Evolutionary conservation across 2,329 filamentous ascomycete species (phyloP), one percentile per base, ranked within the genome.

Genomic region (Aspergillus brasiliensis): DNA sequence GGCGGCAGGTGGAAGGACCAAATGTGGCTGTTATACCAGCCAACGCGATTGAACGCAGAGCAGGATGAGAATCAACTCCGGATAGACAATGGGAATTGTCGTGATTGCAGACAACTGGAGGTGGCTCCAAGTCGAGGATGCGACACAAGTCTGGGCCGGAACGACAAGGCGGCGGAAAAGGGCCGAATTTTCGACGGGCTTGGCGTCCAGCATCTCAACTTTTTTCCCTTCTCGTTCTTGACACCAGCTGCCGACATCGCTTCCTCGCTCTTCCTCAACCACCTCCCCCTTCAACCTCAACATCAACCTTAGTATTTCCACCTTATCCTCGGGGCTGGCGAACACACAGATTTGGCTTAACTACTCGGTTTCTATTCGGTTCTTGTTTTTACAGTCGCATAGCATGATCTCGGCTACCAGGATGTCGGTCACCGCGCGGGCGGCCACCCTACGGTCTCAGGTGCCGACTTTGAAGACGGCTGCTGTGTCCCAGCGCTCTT

Each of bases 341-440:
- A 51, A 44, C 48, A 23, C 42, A 31, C 47, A 31, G 38, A 28
- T 46, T 37, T 13, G 2, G n/a, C 23, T 38, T 42, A 56, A 28
- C 37, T 42, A 25, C 51, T 34, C 15, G 49, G 17, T 8, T 25
- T 53, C 7, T 13, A 23, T 21, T 44, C 19, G 40, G 21, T 44
- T 34, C 15, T 37, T 46, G 37, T 56, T 54, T 57, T 37, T 63
- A 56, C 19, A 21, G 31, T 34, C 40, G 19, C 57, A 71, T 67
- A 77, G 72, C 67, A 79, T 79, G 77, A 74, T 79, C 67, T 70
- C 71, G 56, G 67, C 76, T 65, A 68, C 66, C 27, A 77, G 68
- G 65, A 69, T 76, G 71, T 69, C 74, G 54, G 71, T 70, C 61
- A 71, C 73, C 66, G 72, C 71, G 62, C 75, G 75, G 67, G 71